A percentile compares a stretch with the other conserved stretches of the same genome.
phyloP scores from a whole-genome alignment of 1,139 yeast species.

The Saccharomycopsis hybrid region DNA sequence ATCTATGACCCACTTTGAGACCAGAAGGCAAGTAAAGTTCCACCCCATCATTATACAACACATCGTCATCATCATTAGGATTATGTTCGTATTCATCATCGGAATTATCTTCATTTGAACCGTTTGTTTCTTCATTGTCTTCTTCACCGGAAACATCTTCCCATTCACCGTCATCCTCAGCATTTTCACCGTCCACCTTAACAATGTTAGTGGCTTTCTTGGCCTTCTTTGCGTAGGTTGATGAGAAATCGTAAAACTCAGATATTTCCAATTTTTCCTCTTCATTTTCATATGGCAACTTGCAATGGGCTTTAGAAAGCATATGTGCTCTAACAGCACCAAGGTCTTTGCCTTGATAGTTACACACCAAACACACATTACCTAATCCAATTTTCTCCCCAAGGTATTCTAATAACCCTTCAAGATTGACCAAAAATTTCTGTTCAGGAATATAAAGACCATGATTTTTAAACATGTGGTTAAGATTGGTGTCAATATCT shows the following conservation, averaged over 20 bases:
- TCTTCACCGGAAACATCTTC: slow-evolving; percentile 36
- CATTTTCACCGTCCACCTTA: slow-evolving; percentile 31
- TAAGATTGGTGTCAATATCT: slow-evolving; percentile 56
- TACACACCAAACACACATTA: slow-evolving; percentile 76
- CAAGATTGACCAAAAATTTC: slow-evolving; percentile 57
- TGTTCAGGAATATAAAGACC: slow-evolving; percentile 87
- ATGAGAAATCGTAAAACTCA: slow-evolving; percentile 79
- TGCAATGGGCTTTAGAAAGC: slow-evolving; percentile 78
- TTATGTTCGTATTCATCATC: slow-evolving; percentile 29
- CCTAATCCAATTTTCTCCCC: slow-evolving; percentile 85
- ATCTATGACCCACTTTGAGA: slow-evolving; percentile 81
- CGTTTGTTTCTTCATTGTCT: slow-evolving; percentile 39
- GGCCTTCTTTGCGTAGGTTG: slow-evolving; percentile 36
- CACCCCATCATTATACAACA: slow-evolving; percentile 54
- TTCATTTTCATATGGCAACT: slow-evolving; percentile 79
- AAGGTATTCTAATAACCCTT: slow-evolving; percentile 67
- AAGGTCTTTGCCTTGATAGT: slow-evolving; percentile 72
- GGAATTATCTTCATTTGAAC: slow-evolving; percentile 34
- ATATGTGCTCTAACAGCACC: slow-evolving; percentile 92
- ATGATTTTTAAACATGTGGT: slow-evolving; percentile 70
- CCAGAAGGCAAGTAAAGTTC: slow-evolving; percentile 87
- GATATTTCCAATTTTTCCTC: slow-evolving; percentile 77
- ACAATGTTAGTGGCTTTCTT: slow-evolving; percentile 28
- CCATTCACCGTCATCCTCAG: slow-evolving; percentile 27
- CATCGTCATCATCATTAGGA: slow-evolving; percentile 36